A percentile compares a stretch with the other conserved stretches of the same genome.
These are phyloP conservation scores for Scedosporium boydii DNA, from an alignment of 2,329 filamentous ascomycete species.

Conservation along the genomic window DNA sequence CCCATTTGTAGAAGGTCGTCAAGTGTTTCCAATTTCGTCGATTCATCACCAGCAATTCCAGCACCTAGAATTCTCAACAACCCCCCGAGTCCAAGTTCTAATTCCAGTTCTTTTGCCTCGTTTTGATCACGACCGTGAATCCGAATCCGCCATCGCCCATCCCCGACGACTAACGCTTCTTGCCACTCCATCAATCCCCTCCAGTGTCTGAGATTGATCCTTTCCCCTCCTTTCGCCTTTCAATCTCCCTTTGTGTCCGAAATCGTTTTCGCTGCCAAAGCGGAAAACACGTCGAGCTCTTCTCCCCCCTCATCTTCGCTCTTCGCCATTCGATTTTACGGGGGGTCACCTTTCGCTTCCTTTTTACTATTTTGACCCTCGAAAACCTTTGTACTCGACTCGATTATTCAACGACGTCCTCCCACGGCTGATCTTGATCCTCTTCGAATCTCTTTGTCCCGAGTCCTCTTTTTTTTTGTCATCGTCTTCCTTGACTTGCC, in stretches of 20 bases:
- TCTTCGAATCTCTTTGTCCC: background rate
- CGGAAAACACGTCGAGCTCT: background rate
- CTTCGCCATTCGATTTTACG: background rate
- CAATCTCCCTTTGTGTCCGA: background rate
- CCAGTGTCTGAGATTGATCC: background rate
- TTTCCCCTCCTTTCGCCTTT: background rate
- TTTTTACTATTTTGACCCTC: background rate
- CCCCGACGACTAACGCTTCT: background rate
- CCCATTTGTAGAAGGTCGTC: background rate
- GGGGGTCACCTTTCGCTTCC: background rate
- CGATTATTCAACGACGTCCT: background rate
- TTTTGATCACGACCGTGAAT: background rate
- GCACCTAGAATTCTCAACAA: background rate
- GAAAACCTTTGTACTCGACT: background rate
- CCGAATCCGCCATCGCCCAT: background rate
- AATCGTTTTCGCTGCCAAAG: slow-evolving; percentile 6
- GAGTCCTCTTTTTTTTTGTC: background rate
- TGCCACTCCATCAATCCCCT: background rate
- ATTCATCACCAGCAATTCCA: background rate
- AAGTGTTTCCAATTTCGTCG: slow-evolving; percentile 4
- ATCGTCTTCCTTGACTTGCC: background rate
- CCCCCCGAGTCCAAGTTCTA: background rate
- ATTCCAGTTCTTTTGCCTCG: background rate
- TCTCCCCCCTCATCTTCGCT: background rate
- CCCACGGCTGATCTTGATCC: background rate